Percentiles rank a stretch among this genome's conserved stretches.
Evolutionary conservation across 306 rosid genomes (phyloP).

Genomic region (Cicer cuneatum): DNA sequence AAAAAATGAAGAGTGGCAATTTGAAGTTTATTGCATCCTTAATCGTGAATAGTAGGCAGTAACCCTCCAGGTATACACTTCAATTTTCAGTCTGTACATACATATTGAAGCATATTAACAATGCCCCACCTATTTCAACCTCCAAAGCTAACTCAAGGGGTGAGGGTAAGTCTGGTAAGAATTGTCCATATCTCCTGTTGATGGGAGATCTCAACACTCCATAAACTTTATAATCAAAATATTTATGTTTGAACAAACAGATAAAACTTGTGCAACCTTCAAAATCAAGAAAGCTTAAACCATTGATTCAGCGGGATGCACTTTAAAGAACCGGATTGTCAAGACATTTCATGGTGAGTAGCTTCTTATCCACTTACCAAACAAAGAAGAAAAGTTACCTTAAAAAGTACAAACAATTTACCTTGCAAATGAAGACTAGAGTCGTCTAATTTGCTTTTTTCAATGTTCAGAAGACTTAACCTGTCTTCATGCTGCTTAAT

Average conservation of each 20-base stretch:
- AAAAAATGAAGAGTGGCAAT: slow-evolving; percentile 8
- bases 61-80: slow-evolving; percentile 18
- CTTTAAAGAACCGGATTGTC: slow-evolving; percentile 26
- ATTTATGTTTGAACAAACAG: slow-evolving; percentile 21
- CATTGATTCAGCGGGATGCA: slow-evolving; percentile 15
- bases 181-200: neutral
- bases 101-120: slow-evolving; percentile 9
- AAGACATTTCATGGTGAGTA: slow-evolving; percentile 28
- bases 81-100: slow-evolving; percentile 25
- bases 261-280: slow-evolving; percentile 22
- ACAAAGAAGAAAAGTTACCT: slow-evolving; percentile 36
- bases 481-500: slow-evolving; percentile 81
- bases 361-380: slow-evolving; percentile 28
- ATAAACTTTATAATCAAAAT: slow-evolving; percentile 31
- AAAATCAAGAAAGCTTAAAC: slow-evolving; percentile 28
- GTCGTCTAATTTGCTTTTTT: slow-evolving; percentile 70
- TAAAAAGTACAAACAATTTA: slow-evolving; percentile 44
- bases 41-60: neutral
- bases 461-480: slow-evolving; percentile 57
- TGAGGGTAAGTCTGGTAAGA: neutral
- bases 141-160: neutral
- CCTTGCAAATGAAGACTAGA: slow-evolving; percentile 80
- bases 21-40: slow-evolving; percentile 36
- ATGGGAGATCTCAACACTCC: neutral
- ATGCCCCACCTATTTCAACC: neutral